Evolutionary conservation across 768 basidiomycete species (phyloP), one percentile per base, ranked within the genome.

Genomic region (Kwoniella sp.): DNA sequence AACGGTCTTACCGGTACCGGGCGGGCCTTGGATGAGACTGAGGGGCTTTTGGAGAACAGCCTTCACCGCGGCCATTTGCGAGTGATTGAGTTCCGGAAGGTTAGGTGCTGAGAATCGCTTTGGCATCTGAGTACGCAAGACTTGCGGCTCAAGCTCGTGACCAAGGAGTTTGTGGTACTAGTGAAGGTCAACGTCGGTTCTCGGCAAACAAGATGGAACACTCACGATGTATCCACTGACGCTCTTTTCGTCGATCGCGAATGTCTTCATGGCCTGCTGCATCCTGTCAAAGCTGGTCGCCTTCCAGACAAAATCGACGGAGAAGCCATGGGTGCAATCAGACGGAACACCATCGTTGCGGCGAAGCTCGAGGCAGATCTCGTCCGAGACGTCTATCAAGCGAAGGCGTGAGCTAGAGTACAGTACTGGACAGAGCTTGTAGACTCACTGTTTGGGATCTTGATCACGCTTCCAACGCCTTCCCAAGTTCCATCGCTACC

Each of bases 291-390:
- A 99, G 74, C 93, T 98, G 1, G 95, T 99, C 4, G 91, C 92
- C 76, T 99, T 99, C 95, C 95, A 99, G 4, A 99, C 93, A 67
- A 98, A 99, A 73, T 99, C 95, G n/a, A 86, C 95, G 0, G 88
- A 85, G 67, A 95, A 98, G 63, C 89, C 88, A 70, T 92, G 89
- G 0, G 89, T 90, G 75, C 89, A 83, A 27, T 98, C 93, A 15
- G 85, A 83, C 5, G 95, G 95, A 6, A 93, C 91, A 14, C 89
- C 89, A 61, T 98, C 93, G 1, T 88, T 84, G 40, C 87, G 80
- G 51, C 90, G 80, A 22, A 99, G 78, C 73, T 99, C 95, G 61
- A 99, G 78, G 2, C 85, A 93, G 73, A 99, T 91, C 77, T 99
- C 95, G 71, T 99, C 95, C 12, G 92, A 96, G 15, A 98, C 88